Conservation (phyloP, 1,284 basidiomycete species). For the Puccinia sorghi region DNA sequence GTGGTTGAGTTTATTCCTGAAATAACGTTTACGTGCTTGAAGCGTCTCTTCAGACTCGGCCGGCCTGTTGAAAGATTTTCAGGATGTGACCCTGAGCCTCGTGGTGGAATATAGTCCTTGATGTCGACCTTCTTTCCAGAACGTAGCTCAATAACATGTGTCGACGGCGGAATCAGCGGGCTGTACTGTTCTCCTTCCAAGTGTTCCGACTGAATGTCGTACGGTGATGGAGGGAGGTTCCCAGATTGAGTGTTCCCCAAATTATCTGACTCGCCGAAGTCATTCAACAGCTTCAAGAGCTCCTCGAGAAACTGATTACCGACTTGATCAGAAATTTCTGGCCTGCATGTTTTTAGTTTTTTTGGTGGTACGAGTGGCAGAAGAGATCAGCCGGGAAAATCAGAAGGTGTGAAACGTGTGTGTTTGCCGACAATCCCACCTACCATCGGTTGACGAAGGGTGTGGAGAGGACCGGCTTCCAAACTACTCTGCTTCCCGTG, state of each 20-base stretch:
- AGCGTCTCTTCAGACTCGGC: neutral
- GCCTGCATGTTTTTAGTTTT: conserved; percentile 12
- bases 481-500: conserved; percentile 1
- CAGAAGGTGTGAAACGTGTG: neutral
- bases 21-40: conserved; percentile 7
- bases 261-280: neutral
- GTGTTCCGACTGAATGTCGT: neutral
- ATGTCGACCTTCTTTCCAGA: conserved; percentile 6
- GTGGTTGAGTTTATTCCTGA: conserved; percentile 36
- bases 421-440: neutral
- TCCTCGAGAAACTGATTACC: conserved; percentile 16
- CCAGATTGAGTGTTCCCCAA: neutral
- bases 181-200: neutral
- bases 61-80: neutral
- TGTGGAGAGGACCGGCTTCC: conserved; percentile 33
- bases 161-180: neutral
- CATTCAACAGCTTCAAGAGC: conserved; percentile 26
- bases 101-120: conserved; percentile 5
- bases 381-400: neutral
- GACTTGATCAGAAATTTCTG: conserved; percentile 20
- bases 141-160: conserved; percentile 5
- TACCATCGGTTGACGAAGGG: conserved; percentile 1
- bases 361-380: neutral
- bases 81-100: neutral
- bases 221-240: neutral